Base-by-base conservation (phyloP, 163 green algal genomes). In the Chloromonas sp. region DNA sequence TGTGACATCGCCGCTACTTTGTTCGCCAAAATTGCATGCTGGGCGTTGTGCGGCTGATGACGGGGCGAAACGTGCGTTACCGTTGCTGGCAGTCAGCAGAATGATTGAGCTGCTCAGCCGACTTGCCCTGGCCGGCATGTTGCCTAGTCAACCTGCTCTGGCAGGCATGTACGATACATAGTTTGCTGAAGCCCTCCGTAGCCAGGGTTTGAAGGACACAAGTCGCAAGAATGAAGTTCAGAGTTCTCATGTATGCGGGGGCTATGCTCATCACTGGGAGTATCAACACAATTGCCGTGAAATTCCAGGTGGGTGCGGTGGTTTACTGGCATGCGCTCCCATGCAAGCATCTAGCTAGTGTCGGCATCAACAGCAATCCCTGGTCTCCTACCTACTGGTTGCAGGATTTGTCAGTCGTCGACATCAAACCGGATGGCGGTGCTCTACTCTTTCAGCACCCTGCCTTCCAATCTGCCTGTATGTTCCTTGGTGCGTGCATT, bases 231-330 rank as follows among this genome's bases (percentile, higher is more conserved):
- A 79, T 79, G 71, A 14, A 36, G 71, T 14, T 61, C 2, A 36
- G 78, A 2, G 78, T 81, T 36, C 2, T 70, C 11, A 2, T n/a
- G 59, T 82, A 71, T 57, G 79, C 79, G 2, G 36, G 58, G 2
- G 61, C 61, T 1, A 77, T 84, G 81, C 81, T 96, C 1, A 36
- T 95, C 13, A 93, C 92, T 70, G 94, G 95, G 3, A 92, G 89
- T 1, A 90, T 97, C 62, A 97, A 97, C 88, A 98, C 95, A 0
- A 92, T 98, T 0, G 88, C 89, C 58, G 96, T 91, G 1, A 97
- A 98, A 84, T 92, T 91, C 61, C 92, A 95, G 90, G 93, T 83
- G 58, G 3, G 78, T 36, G 36, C 15, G 14, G 76, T 60, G 11
- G 57, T 13, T 8, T 15, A 81, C 14, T 60, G 13, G 76, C 76